Percentiles rank a stretch among this genome's conserved stretches.
phyloP scores from a whole-genome alignment of 371 early-diverging fungal species.

The Funneliformis caledonium region DNA sequence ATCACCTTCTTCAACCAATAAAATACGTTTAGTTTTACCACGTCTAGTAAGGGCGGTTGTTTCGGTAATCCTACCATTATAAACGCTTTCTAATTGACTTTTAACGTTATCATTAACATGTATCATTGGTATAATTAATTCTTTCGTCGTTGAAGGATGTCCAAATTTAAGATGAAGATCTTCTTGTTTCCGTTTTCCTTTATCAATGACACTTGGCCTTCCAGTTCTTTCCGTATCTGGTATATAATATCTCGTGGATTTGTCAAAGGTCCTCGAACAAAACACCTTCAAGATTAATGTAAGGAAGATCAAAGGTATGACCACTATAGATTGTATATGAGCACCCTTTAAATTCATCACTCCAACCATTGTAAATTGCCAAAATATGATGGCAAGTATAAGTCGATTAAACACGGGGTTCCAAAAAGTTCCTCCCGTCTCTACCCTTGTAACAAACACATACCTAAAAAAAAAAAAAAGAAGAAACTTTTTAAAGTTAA shows the following conservation, averaged over 20 bases:
- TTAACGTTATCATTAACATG: neutral
- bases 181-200: neutral
- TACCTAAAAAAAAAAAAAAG: slow-evolving; percentile 13
- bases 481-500: neutral
- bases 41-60: neutral
- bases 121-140: slow-evolving; percentile 26
- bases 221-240: neutral
- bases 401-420: slow-evolving; percentile 19
- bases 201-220: neutral
- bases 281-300: neutral
- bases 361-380: slow-evolving; percentile 31
- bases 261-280: neutral
- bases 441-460: slow-evolving; percentile 6
- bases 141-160: slow-evolving; percentile 4
- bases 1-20: neutral
- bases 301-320: slow-evolving; percentile 16
- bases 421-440: slow-evolving; percentile 21
- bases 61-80: neutral
- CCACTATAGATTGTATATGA: neutral
- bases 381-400: slow-evolving; percentile 11
- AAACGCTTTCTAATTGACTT: neutral
- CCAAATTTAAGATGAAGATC: neutral
- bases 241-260: neutral
- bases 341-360: slow-evolving; percentile 28
- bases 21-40: neutral